Conservation (phyloP, 1,284 basidiomycete species). For the Ceratobasidium papillatum region DNA sequence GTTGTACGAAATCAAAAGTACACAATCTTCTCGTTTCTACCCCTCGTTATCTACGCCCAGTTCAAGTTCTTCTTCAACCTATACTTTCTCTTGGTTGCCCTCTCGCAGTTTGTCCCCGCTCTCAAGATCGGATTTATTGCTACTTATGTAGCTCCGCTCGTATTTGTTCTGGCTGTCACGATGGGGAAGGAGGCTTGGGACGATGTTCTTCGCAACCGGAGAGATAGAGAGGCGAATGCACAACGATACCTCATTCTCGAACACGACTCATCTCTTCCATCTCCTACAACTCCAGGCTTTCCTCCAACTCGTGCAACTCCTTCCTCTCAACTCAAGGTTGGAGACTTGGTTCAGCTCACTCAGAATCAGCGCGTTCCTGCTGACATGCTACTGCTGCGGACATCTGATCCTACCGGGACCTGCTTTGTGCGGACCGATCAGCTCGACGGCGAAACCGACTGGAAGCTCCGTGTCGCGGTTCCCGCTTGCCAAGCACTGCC, state of each 20-base stretch:
- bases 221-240: conserved; percentile 95
- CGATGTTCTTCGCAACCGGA: conserved; percentile 91
- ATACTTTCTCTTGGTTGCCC: conserved; percentile 96
- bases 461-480: conserved; percentile 95
- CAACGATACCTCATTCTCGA: conserved; percentile 87
- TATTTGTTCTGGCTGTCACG: conserved; percentile 93
- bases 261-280: conserved; percentile 53
- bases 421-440: conserved; percentile 99
- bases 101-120: conserved; percentile 95
- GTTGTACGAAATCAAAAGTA: conserved; percentile 98
- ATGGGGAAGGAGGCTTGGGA: conserved; percentile 99
- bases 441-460: conserved; percentile 98
- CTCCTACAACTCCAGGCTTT: conserved; percentile 46
- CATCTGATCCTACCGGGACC: conserved; percentile 86
- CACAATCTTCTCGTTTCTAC: conserved; percentile 92
- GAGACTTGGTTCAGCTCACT: conserved; percentile 90
- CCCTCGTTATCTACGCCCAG: conserved; percentile 97
- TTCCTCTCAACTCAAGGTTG: conserved; percentile 88
- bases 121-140: conserved; percentile 97
- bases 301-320: conserved; percentile 79
- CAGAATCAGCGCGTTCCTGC: conserved; percentile 98
- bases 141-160: conserved; percentile 95
- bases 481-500: conserved; percentile 81
- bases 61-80: conserved; percentile 99
- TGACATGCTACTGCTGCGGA: conserved; percentile 90